phyloP scores from a whole-genome alignment of 306 rosid genomes.

The Luffa aegyptiaca region DNA sequence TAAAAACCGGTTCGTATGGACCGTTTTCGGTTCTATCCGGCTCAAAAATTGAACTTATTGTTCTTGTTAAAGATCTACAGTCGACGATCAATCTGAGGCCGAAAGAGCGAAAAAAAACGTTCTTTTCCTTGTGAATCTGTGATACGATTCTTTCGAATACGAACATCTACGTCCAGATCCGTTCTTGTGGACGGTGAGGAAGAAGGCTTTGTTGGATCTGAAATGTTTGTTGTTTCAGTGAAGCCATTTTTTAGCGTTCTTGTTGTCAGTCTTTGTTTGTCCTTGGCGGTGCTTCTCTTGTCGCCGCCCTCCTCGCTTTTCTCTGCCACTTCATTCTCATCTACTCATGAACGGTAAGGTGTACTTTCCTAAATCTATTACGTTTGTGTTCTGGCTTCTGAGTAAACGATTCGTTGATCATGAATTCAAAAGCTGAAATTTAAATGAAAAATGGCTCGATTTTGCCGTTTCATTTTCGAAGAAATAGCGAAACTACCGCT shows the following conservation, averaged over 20 bases:
- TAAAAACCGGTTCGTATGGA: neutral
- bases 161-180: neutral
- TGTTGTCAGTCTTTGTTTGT: conserved; percentile 32
- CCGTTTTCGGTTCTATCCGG: neutral
- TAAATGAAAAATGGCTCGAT: neutral
- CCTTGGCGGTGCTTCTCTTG: conserved; percentile 33
- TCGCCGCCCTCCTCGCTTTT: conserved; percentile 33
- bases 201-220: conserved; percentile 12
- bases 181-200: neutral
- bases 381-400: neutral
- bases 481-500: neutral
- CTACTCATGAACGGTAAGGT: conserved; percentile 29
- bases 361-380: neutral
- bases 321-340: conserved; percentile 19
- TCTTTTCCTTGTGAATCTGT: neutral
- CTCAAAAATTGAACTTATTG: neutral
- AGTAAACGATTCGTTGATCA: neutral
- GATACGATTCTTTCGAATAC: neutral
- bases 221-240: conserved; percentile 55
- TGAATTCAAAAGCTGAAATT: neutral
- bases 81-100: neutral
- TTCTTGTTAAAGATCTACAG: neutral
- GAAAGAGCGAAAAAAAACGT: neutral
- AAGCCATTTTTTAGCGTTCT: conserved; percentile 49
- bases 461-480: neutral